Base-by-base conservation (phyloP, 495 filamentous ascomycete species). In the Pseudoneurospora amorphoporcata region DNA sequence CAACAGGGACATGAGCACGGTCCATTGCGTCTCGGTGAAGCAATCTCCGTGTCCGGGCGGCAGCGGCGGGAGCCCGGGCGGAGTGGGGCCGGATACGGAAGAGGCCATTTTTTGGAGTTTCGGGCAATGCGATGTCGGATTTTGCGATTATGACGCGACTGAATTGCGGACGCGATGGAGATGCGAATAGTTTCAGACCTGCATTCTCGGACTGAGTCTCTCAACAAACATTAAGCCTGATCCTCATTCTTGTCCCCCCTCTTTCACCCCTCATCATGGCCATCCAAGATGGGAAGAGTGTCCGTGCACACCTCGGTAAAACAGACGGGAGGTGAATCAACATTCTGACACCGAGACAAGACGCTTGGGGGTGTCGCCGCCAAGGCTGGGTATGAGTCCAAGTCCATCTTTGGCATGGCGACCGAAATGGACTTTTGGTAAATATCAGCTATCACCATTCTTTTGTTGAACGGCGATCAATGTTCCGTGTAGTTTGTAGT, bases 1-100 rank as follows among this genome's bases (percentile, higher is more conserved):
- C 17, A 83, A 42, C 39, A 83, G 58, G 3, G 79, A 74, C 32
- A 81, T 72, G 32, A 83, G 53, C 23, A 78, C 76, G 69, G 75
- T 58, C 81, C 81, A 83, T 74, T 82, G 81, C 29, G 78, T 77
- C 71, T 79, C 74, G 38, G 75, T 71, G 61, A 78, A 82, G 69
- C 75, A 79, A 39, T 79, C 79, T 40, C 78, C 76, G 17, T 77
- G n/a, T 23, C 69, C 65, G 14, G 76, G 72, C 23, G 76, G 71
- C 1, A 80, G 80, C 29, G 76, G 71, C 2, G 81, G 80, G 8
- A 82, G 75, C 45, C 72, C 47, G 14, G 77, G 77, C 0, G 76
- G 75, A 45, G 76, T 75, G 35, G 82, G 81, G 37, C 72, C 79
- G 17, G 68, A 29, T 37, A 35, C 32, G 19, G 58, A n/a, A 12